A percentile compares a stretch with the other conserved stretches of the same genome.
These are phyloP conservation scores for Ganoderma boninense DNA, from an alignment of 1,284 basidiomycete species.

Conservation along the genomic window DNA sequence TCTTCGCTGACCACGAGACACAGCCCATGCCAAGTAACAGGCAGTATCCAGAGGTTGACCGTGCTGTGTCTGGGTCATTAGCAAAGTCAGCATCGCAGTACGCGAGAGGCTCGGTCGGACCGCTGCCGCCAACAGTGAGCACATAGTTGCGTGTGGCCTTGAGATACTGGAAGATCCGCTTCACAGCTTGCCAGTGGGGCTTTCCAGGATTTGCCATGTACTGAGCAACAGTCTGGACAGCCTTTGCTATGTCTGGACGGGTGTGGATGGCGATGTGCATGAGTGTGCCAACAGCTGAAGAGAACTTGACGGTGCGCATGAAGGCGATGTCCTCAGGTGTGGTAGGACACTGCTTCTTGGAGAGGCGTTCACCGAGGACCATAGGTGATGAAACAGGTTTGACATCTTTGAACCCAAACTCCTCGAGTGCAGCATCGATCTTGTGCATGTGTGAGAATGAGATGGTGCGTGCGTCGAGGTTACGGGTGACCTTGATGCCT, in stretches of 20 bases:
- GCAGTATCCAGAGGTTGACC: constrained; percentile 15
- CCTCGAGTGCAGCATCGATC: constrained; percentile 17
- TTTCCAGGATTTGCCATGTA: constrained; percentile 25
- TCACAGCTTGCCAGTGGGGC: constrained; percentile 33
- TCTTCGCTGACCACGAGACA: constrained; percentile 49
- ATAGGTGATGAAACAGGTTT: constrained; percentile 18
- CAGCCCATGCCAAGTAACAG: constrained; percentile 33
- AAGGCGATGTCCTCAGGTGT: constrained; percentile 16
- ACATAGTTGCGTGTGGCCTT: constrained; percentile 26
- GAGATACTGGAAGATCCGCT: constrained; percentile 35
- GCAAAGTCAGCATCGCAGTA: constrained; percentile 45
- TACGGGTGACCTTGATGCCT: constrained; percentile 28
- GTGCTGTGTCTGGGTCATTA: constrained; percentile 32
- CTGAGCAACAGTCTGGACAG: constrained; percentile 10
- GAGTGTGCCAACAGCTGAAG: no score
- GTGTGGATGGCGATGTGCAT: no score
- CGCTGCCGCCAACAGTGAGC: constrained; percentile 17
- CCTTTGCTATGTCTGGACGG: no score
- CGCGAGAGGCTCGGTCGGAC: constrained; percentile 25
- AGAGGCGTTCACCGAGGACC: not conserved
- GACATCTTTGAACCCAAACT: constrained; percentile 12
- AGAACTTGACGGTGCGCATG: no score
- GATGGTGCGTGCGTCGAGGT: constrained; percentile 22
- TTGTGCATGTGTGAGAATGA: constrained; percentile 19
- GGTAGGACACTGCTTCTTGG: constrained; percentile 6